A percentile compares a stretch with the other conserved stretches of the same genome.
Evolutionary conservation across 108 stramenopile species (phyloP).

Genomic region (Tribonema minus): DNA sequence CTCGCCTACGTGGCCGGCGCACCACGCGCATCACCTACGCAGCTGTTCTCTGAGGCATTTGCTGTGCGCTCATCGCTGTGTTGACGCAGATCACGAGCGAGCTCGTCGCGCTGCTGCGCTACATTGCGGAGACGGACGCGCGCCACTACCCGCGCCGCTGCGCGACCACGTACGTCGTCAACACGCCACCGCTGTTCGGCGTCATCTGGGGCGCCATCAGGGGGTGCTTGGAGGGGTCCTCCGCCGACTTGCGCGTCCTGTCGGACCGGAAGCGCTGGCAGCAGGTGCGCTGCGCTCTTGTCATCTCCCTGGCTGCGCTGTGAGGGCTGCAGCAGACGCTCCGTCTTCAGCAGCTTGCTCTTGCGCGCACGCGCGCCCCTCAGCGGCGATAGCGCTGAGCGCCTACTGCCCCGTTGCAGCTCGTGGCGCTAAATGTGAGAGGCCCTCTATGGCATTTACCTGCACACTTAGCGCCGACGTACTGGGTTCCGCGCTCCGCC

Average conservation of each 20-base stretch:
- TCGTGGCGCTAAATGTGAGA: no score
- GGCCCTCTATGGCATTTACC: no score
- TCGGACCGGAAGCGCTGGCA: not conserved
- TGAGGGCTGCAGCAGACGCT: no score
- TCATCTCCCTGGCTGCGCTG: not conserved
- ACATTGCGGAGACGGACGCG: conserved; percentile 13
- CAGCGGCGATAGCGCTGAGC: no score
- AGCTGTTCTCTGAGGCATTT: no score
- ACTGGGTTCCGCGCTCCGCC: no score
- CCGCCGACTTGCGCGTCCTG: not conserved
- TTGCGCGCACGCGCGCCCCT: not conserved
- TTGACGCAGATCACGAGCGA: not conserved
- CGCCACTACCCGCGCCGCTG: conserved; percentile 22
- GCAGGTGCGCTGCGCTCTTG: not conserved
- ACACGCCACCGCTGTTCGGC: conserved; percentile 30
- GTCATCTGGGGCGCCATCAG: not conserved
- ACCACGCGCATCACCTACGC: no score
- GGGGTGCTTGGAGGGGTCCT: not conserved
- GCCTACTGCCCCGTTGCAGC: no score
- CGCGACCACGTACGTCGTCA: conserved; percentile 18
- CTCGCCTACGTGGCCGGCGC: no score
- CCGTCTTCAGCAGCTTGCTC: not conserved
- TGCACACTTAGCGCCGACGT: no score
- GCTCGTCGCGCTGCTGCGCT: not conserved
- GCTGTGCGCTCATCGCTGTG: no score